phyloP scores from a whole-genome alignment of 139 green algal species.

The Auxenochlorella pyrenoidosa region DNA sequence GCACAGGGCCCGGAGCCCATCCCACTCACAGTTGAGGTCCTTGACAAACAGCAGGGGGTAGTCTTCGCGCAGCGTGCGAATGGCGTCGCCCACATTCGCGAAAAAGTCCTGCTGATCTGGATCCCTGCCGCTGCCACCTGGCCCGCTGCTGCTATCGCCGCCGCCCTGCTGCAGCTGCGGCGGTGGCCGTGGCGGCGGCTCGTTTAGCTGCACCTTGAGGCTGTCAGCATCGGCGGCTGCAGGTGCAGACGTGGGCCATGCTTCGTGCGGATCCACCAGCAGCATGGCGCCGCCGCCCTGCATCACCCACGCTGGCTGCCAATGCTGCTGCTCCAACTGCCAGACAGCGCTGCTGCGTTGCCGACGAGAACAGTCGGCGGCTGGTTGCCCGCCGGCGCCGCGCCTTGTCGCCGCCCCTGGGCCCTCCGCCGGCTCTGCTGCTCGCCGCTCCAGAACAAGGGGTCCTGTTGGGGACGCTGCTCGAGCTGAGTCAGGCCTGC shows the following conservation, averaged over 20 bases:
- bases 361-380: background rate
- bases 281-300: background rate
- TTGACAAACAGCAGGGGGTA: constrained; percentile 85
- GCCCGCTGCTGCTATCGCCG: background rate
- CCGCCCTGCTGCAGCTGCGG: background rate
- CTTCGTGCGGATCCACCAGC: background rate
- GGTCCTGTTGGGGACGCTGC: background rate
- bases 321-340: background rate
- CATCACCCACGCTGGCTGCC: background rate
- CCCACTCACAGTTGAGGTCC: constrained; percentile 87
- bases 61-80: constrained; percentile 90
- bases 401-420: background rate
- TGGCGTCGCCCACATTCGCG: constrained; percentile 93
- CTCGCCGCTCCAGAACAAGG: background rate
- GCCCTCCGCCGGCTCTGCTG: background rate
- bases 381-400: background rate
- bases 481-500: background rate
- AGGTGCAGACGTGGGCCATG: background rate
- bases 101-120: constrained; percentile 85
- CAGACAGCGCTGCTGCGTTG: background rate
- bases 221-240: background rate
- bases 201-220: background rate
- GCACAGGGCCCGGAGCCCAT: background rate
- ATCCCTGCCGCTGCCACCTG: background rate
- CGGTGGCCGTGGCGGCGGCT: constrained; percentile 3